Percentiles rank a stretch among this genome's conserved stretches.
Evolutionary conservation across 768 basidiomycete genomes (phyloP).

Genomic region (Stropharia rugosoannulata): DNA sequence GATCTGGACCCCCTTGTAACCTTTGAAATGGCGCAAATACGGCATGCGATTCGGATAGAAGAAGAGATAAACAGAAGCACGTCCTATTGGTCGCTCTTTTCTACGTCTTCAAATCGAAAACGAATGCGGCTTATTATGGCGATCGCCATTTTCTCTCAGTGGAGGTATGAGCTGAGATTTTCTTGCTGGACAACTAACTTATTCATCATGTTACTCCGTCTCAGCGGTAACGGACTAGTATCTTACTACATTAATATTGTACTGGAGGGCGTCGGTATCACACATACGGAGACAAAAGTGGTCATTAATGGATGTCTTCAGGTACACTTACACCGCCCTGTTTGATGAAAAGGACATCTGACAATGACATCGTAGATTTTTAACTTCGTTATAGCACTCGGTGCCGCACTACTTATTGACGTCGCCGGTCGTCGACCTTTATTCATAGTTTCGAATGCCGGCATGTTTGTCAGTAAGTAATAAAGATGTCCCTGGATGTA

Average conservation of each 20-base stretch:
- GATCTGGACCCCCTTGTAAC: conserved; percentile 59
- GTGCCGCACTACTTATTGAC: conserved; percentile 65
- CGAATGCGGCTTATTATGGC: conserved; percentile 68
- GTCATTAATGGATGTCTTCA: conserved; percentile 21
- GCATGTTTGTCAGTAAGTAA: conserved; percentile 48
- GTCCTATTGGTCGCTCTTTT: conserved; percentile 52
- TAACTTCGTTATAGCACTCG: conserved; percentile 60
- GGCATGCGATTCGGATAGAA: conserved; percentile 65
- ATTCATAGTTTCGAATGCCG: conserved; percentile 63
- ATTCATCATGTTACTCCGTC: neutral
- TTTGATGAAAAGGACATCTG: neutral
- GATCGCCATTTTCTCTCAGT: conserved; percentile 72
- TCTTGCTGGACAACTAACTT: no score
- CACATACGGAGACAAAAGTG: conserved; percentile 43
- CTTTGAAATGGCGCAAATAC: conserved; percentile 65
- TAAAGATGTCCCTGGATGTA: neutral
- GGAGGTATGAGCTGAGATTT: conserved; percentile 45
- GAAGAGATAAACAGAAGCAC: conserved; percentile 48
- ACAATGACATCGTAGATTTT: conserved; percentile 38
- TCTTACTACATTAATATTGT: conserved; percentile 76
- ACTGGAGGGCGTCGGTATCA: conserved; percentile 63
- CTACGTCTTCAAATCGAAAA: conserved; percentile 65
- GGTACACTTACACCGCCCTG: conserved; percentile 3
- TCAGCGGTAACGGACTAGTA: conserved; percentile 65
- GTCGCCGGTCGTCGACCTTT: conserved; percentile 66